Conservation (phyloP, 306 rosid species). For the Phaseolus lunatus region DNA sequence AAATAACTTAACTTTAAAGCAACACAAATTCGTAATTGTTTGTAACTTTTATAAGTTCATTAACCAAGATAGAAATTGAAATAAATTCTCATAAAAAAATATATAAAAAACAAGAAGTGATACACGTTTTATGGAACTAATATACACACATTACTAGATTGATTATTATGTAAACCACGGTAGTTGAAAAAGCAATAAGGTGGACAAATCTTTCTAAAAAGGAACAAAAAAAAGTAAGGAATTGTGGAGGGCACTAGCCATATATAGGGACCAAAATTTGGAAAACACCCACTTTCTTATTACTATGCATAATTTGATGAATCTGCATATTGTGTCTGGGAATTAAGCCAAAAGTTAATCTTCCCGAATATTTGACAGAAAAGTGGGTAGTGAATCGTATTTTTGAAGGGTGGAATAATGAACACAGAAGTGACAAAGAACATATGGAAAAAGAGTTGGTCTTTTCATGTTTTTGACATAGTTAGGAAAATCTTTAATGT, state of each 20-base stretch:
- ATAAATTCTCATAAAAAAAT: neutral
- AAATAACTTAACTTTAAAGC: too few species aligned
- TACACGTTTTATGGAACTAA: neutral
- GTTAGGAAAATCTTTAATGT: neutral
- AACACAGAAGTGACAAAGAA: neutral
- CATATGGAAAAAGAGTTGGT: neutral
- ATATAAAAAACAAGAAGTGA: neutral
- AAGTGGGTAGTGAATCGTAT: neutral
- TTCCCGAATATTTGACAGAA: neutral
- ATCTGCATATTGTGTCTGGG: slow-evolving; percentile 31
- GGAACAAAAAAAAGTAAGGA: slow-evolving; percentile 17
- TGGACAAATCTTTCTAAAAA: neutral
- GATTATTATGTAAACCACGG: neutral
- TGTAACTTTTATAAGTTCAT: neutral
- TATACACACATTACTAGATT: neutral
- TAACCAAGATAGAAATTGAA: neutral
- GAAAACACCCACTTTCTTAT: neutral
- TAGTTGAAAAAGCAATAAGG: neutral
- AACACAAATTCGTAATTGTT: too few species aligned
- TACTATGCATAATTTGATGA: neutral
- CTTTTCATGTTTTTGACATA: neutral
- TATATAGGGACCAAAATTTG: slow-evolving; percentile 8
- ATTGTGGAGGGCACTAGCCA: slow-evolving; percentile 19
- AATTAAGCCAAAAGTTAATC: slow-evolving; percentile 22
- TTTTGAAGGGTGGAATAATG: slow-evolving; percentile 4